Base-by-base conservation (phyloP, 179 eudicot genomes). In the Sideroxylon spinosum region DNA sequence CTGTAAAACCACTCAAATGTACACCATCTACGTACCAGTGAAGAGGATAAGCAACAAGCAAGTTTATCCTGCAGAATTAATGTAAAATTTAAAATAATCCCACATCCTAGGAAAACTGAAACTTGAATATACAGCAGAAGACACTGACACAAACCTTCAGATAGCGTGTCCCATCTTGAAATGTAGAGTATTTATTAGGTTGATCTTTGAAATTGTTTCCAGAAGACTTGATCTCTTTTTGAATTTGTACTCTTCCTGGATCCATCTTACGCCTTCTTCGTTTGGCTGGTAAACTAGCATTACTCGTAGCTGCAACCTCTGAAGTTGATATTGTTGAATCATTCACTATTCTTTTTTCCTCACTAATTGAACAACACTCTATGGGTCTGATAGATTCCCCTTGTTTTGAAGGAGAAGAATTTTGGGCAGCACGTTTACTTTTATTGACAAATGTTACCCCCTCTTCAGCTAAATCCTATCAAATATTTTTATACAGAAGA, bases 1-100 rank as follows among this genome's bases (percentile, higher is more conserved):
- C 97, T 92, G 84, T 96, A 96, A 82, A 94, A 94, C 98, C 99
- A 96, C 82, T 96, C 99, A 81, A 76, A 92, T 44, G 87, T 81
- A 83, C 98, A 94, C 98, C 98, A 94, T 78, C 95, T 88, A 72
- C 95, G 83, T 62, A 85, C 84, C 68, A 77, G 85, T 32, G 78
- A 63, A 77, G 85, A 84, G n/a, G 86, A 91, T 57, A 96, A 81
- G 83, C 94, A 89, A 82, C 83, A 79, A 46, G 88, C 86, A 79
- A 94, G 86, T 68, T 63, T 88, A 46, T 84, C 88, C 95, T 91
- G 91, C 69, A 86, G 17, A 81, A 76, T 65, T n/a, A 68, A 76
- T 80, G 75, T 19, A 20, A 46, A 7, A 76, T 49, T 50, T 53
- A 23, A 22, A 56, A 68, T 22, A 68, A 57, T 14, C 64, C 28